Percentiles rank a stretch among this genome's conserved stretches.
Conservation (phyloP, 1,284 basidiomycete genomes). For the Boletellus dicymbophilus region DNA sequence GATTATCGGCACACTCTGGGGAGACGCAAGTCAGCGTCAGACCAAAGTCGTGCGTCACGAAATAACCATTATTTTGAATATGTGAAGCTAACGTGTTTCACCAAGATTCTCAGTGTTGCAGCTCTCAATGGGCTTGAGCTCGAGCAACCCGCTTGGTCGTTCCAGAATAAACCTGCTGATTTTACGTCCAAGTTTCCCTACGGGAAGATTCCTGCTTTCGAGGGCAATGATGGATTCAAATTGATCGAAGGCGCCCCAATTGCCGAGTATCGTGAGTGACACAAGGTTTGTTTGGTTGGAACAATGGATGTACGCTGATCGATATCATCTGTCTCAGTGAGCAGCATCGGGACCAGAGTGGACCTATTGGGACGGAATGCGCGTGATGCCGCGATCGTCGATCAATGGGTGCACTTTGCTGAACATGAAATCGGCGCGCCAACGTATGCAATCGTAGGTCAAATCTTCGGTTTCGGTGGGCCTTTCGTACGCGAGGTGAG, state of each 20-base stretch:
- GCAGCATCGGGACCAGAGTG: conserved; percentile 12
- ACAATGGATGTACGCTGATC: not conserved
- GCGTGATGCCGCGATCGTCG: not conserved
- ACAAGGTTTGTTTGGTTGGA: not conserved
- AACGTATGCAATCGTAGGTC: no score
- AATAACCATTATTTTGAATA: no score
- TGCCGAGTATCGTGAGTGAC: conserved; percentile 55
- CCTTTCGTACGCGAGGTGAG: not conserved
- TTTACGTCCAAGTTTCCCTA: conserved; percentile 47
- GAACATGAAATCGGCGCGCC: not conserved
- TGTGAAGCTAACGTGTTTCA: no score
- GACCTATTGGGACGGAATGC: not conserved
- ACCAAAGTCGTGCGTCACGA: conserved; percentile 28
- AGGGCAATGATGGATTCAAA: conserved; percentile 50
- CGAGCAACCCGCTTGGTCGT: conserved; percentile 6
- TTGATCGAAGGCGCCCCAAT: conserved; percentile 57
- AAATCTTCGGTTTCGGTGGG: not conserved
- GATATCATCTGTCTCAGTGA: not conserved
- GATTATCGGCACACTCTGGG: conserved; percentile 25
- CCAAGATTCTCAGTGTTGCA: conserved; percentile 23
- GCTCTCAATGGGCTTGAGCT: conserved; percentile 22
- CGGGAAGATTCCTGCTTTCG: conserved; percentile 56
- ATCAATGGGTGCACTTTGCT: conserved; percentile 1
- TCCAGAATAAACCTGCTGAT: conserved; percentile 39
- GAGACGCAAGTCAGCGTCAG: conserved; percentile 19